Percentiles rank a stretch among this genome's conserved stretches.
These are phyloP conservation scores for Actinidia arguta DNA, from an alignment of 179 eudicot species.

Conservation along the genomic window DNA sequence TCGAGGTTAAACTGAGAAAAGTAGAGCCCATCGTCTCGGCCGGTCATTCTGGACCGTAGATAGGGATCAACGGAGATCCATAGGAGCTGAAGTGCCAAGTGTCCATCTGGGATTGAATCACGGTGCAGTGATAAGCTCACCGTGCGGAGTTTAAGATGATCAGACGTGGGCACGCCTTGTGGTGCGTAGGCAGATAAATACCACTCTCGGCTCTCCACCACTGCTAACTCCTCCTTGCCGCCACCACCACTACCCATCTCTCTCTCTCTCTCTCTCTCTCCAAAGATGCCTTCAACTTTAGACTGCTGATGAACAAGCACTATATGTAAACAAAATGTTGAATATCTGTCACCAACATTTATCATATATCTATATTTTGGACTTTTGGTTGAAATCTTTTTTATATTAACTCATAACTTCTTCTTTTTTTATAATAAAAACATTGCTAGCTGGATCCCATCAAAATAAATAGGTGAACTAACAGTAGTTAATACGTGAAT, in stretches of 20 bases:
- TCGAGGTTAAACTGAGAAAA: constrained; percentile 31
- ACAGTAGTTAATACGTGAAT: no score
- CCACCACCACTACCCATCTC: not conserved
- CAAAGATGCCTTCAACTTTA: no score
- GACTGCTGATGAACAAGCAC: no score
- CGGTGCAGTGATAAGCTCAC: constrained; percentile 23
- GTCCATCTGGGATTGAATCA: constrained; percentile 42
- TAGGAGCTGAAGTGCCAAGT: constrained; percentile 35
- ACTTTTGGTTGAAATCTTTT: no score
- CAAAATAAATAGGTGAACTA: no score
- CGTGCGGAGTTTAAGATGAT: constrained; percentile 47
- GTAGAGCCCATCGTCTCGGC: constrained; percentile 33
- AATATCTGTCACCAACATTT: no score
- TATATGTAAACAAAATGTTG: no score
- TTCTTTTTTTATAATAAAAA: no score
- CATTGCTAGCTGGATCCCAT: no score
- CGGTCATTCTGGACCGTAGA: constrained; percentile 44
- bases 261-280: not conserved
- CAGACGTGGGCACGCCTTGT: constrained; percentile 40
- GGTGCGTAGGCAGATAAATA: constrained; percentile 39
- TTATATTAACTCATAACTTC: no score
- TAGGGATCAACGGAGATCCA: constrained; percentile 50
- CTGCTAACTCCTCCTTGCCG: not conserved
- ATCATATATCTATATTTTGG: no score
- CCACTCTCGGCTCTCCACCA: constrained; percentile 46